Base-by-base conservation (phyloP, 83 land plant genomes). In the Isoetes engelmannii region DNA sequence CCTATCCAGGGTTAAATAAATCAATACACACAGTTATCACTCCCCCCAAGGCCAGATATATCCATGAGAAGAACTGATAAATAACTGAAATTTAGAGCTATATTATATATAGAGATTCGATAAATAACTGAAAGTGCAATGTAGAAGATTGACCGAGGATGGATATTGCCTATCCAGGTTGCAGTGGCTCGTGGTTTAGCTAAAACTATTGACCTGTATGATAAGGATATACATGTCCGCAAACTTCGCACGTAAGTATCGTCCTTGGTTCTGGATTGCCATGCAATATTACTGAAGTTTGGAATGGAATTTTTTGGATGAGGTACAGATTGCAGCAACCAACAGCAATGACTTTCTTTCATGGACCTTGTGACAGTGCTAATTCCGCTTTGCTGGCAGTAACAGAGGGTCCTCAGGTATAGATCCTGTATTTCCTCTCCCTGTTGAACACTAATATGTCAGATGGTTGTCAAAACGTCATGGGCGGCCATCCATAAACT, bases 191-290 rank as follows among this genome's bases (percentile, higher is more conserved):
- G 81, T 6, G 78, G 81, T 20, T 44, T 74, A 47, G 79, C 73
- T 43, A 79, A 74, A 48, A 62, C 69, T 42, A 74, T 79, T 66
- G 81, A 79, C 71, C 45, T 79, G 6, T 79, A 79, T 69, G 81
- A 79, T 57, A 74, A 70, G 15, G 81, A 79, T 48, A 60, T 79
- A 12, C 78, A 74, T 65, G 69, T 79, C 5, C 81, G 81, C 68
- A 79, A 69, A 4, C 60, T 79, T 54, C 81, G 67, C 74, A 79
- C 81, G 81, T 79, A 70, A 75, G 73, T 74, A 5, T 37, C 37
- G 1, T 17, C 8, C 50, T 71, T 73, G 69, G 73, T 69, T 62
- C n/a, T 58, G 76, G 48, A 61, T 73, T 55, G 63, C 13, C 48
- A 28, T 47, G 66, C 6, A 9, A 28, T 28, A 28, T 0, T 28